Evolutionary conservation across 306 rosid genomes (phyloP).

Genomic region (Phaseolus lunatus): DNA sequence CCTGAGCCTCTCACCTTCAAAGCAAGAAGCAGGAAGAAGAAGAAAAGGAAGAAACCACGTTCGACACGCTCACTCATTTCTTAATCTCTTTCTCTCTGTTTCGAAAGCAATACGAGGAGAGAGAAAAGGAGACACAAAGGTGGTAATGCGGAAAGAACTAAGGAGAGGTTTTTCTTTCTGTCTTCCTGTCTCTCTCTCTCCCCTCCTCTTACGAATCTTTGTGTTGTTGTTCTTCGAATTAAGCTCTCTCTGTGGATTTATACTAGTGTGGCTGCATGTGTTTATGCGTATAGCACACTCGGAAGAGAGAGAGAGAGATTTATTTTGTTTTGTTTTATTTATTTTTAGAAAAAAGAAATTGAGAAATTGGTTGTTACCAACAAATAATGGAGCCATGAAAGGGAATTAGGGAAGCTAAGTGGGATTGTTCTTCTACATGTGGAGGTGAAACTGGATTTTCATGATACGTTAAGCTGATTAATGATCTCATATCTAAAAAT

Average conservation of each 20-base stretch:
- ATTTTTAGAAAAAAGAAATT: background rate
- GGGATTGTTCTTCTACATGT: background rate
- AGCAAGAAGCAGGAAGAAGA: background rate
- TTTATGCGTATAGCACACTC: conserved; percentile 33
- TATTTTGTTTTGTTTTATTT: background rate
- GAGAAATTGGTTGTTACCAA: background rate
- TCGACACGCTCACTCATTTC: conserved; percentile 20
- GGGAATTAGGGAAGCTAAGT: background rate
- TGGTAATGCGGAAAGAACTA: background rate
- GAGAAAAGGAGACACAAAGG: background rate
- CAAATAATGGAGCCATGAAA: background rate
- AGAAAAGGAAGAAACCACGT: background rate
- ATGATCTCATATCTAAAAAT: background rate
- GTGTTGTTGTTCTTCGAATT: background rate
- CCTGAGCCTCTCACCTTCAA: background rate
- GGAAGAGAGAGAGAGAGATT: too few species aligned
- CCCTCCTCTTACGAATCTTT: background rate
- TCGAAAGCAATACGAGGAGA: background rate
- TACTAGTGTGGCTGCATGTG: conserved; percentile 45
- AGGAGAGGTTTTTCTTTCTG: background rate
- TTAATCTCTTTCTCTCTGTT: background rate
- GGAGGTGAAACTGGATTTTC: background rate
- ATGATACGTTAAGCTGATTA: background rate
- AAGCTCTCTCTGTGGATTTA: background rate
- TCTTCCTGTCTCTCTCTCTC: background rate